Evolutionary conservation across 1,284 basidiomycete genomes (phyloP), one percentile per base, ranked within the genome.

Genomic region (Somion occarium): DNA sequence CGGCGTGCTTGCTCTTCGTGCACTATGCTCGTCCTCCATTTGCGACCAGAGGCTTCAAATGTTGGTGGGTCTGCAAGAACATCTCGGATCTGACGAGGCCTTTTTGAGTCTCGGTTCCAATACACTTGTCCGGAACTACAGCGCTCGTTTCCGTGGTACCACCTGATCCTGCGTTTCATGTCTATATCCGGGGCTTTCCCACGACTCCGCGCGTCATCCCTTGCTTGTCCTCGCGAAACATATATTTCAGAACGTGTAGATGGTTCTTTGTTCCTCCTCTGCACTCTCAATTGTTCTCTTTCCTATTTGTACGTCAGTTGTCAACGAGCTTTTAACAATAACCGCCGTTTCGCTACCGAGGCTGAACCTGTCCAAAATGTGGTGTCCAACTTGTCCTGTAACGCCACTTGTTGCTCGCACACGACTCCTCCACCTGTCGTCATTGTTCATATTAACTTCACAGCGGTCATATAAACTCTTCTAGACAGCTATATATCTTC

Each of bases 401-500:
- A 44, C 43, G 13, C 43, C 43, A 44, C 43, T 44, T 42, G 7
- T 34, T 34, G 18, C 43, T 24, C 11, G 7, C 9, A 20, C 43
- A 24, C 25, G 25, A 12, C 9, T 44, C 22, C 43, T 4, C 43
- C 12, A 48, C 56, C 51, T 54, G 50, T 53, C 53, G 48, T 56
- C 55, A 57, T 51, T 46, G 52, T 49, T 44, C 52, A 9, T 34
- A 42, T 39, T 45, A 48, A 50, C 38, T 22, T 46, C 44, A 9
- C n/a, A 11, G 22, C 43, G 11, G 19, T 5, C 9, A 15, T 27
- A 22, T 20, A 12, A n/a, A n/a, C n/a, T n/a, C n/a, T n/a, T n/a
- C n/a, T n/a, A n/a, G n/a, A n/a, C n/a, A n/a, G n/a, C n/a, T n/a
- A n/a, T n/a, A n/a, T n/a, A n/a, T n/a, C 25, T 27, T 11, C 9